Evolutionary conservation across 2,329 filamentous ascomycete species (phyloP).

Genomic region (Sporothrix curviconia): DNA sequence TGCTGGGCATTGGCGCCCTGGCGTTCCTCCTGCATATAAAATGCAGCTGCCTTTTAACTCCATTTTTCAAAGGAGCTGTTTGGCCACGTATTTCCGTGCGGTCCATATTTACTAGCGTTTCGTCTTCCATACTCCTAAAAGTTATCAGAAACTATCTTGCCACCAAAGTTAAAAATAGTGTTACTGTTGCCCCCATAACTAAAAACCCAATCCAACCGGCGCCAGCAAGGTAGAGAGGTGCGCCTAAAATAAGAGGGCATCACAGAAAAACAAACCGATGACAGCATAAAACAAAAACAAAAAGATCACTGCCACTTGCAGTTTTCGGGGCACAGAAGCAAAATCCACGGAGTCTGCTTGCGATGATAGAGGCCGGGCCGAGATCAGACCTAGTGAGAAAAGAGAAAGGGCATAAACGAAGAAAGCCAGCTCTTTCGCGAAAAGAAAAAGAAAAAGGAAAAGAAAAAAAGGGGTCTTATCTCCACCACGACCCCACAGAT

Average conservation of each 20-base stretch:
- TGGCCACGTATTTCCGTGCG: not conserved
- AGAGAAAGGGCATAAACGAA: not conserved
- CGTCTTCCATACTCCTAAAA: too few species aligned
- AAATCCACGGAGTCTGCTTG: too few species aligned
- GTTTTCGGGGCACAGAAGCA: not conserved
- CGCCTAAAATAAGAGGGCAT: not conserved
- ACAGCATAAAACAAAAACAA: not conserved
- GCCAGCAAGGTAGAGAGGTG: not conserved
- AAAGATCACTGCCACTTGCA: too few species aligned
- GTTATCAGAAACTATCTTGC: too few species aligned
- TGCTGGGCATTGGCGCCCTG: too few species aligned
- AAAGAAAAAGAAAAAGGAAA: not conserved
- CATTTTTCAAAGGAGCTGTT: too few species aligned
- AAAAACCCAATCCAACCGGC: not conserved
- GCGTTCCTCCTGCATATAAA: too few species aligned
- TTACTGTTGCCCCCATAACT: not conserved
- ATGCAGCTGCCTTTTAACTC: too few species aligned
- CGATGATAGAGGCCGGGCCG: not conserved
- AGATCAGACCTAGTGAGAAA: not conserved
- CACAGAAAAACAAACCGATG: not conserved
- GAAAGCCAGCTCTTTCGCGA: not conserved
- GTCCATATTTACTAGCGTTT: too few species aligned
- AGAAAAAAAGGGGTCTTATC: not conserved
- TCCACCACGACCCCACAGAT: conserved; percentile 1
- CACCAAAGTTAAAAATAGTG: conserved; percentile 1